phyloP scores from a whole-genome alignment of 805 yeast genomes.

The Candida suzukii region DNA sequence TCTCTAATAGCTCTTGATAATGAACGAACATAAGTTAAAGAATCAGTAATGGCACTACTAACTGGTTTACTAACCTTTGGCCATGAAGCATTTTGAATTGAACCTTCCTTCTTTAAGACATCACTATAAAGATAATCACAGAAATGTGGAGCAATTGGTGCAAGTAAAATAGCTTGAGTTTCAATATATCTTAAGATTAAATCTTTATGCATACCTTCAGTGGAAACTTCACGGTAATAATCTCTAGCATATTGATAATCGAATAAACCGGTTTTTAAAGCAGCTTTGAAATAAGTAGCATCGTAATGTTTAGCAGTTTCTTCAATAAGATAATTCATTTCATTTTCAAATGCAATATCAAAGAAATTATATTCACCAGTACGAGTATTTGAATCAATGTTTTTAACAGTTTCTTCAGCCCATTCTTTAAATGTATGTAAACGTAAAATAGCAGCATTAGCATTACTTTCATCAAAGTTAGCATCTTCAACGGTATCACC shows the following conservation, averaged over 20 bases:
- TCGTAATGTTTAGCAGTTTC: slow-evolving; percentile 66
- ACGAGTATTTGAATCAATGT: slow-evolving; percentile 42
- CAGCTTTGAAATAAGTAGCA: slow-evolving; percentile 75
- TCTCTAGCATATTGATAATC: slow-evolving; percentile 95
- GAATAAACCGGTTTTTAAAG: slow-evolving; percentile 84
- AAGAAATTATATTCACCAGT: slow-evolving; percentile 60
- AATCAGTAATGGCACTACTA: slow-evolving; percentile 52
- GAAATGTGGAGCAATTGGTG: slow-evolving; percentile 96
- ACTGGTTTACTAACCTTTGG: slow-evolving; percentile 70
- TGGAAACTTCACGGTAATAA: slow-evolving; percentile 79
- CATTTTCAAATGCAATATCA: slow-evolving; percentile 88
- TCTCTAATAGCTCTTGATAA: slow-evolving; percentile 85
- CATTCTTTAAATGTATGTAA: slow-evolving; percentile 89
- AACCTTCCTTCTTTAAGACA: slow-evolving; percentile 53
- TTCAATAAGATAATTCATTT: slow-evolving; percentile 77
- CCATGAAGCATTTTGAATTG: slow-evolving; percentile 70
- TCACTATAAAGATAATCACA: slow-evolving; percentile 87
- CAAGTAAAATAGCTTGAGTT: slow-evolving; percentile 72
- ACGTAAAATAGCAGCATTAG: slow-evolving; percentile 95
- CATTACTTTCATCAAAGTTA: slow-evolving; percentile 92
- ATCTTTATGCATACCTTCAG: slow-evolving; percentile 69
- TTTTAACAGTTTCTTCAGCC: slow-evolving; percentile 71
- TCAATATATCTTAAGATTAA: slow-evolving; percentile 78
- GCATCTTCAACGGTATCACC: slow-evolving; percentile 98
- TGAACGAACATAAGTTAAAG: slow-evolving; percentile 73